Base-by-base conservation (phyloP, 306 rosid genomes). In the Sophora flavescens region DNA sequence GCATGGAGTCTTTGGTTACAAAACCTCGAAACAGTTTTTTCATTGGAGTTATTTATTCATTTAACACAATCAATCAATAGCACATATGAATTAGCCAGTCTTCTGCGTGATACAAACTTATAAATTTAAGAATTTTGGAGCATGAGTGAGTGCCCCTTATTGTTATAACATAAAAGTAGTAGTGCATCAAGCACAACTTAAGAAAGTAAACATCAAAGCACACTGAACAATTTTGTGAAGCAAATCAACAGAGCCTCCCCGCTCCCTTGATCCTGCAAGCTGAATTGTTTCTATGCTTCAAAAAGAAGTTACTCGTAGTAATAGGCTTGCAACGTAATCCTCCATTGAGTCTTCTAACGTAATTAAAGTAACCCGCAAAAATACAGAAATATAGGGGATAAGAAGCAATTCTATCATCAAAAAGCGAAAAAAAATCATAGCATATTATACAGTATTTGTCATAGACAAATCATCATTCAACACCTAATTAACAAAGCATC, bases 161-260 rank as follows among this genome's bases (percentile, higher is more conserved):
- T n/a, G n/a, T 63, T 30, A 32, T 50, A 41, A 78, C 60, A 65
- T 45, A 51, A 17, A 80, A 60, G 47, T 59, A 35, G 10, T 8
- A 36, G 66, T 54, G 32, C 66, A 72, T 38, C 75, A 64, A 15
- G 10, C 42, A 18, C 39, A 53, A 39, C 42, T n/a, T 18, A 51
- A 67, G 35, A 82, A 79, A 76, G 63, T 53, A 76, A 70, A 78
- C 67, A 75, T 76, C 57, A 61, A 35, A 61, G 42, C 39, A 60
- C 35, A 60, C 11, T 58, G 63, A 30, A 73, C 38, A 50, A 36
- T n/a, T 75, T 78, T 6, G 38, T 8, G 69, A 57, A 84, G 13
- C 67, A 45, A 74, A 68, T 63, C 75, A 68, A 41, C 12, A 4
- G 14, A 32, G 48, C 41, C 53, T 12, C 15, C 8, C 35, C 45